A percentile compares a stretch with the other conserved stretches of the same genome.
phyloP scores from a whole-genome alignment of 2,329 filamentous ascomycete species.

The Ceratocystis lukuohia region DNA sequence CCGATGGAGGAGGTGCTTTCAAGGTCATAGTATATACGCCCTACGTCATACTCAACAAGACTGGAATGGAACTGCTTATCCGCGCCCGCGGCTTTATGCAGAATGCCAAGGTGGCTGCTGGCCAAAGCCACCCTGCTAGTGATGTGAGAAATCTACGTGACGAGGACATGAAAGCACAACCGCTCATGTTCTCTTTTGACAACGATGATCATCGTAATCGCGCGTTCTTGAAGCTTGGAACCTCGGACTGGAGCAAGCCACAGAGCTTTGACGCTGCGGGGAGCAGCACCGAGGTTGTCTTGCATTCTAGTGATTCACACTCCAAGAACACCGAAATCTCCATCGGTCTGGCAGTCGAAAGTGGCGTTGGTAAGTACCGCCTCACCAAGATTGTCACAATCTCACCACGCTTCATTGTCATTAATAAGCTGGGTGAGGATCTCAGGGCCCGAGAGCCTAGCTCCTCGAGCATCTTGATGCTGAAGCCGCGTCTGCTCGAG shows the following conservation, averaged over 20 bases:
- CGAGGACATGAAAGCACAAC: conserved; percentile 39
- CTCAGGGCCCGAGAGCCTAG: conserved; percentile 84
- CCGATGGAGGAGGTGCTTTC: conserved; percentile 88
- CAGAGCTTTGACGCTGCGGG: conserved; percentile 97
- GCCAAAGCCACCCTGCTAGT: conserved; percentile 42
- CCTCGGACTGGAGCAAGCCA: conserved; percentile 91
- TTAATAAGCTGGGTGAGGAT: conserved; percentile 83
- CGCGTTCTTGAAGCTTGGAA: conserved; percentile 71
- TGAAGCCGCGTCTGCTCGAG: conserved; percentile 65
- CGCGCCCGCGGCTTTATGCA: conserved; percentile 83
- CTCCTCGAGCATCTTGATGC: conserved; percentile 68
- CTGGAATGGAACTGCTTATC: conserved; percentile 74
- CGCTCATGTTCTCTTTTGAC: conserved; percentile 92
- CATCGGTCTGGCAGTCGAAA: conserved; percentile 73
- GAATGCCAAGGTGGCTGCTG: conserved; percentile 67
- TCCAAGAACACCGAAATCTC: conserved; percentile 64
- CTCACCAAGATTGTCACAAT: conserved; percentile 91
- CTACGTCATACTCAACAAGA: conserved; percentile 91
- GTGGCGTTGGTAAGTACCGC: conserved; percentile 95
- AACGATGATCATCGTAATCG: conserved; percentile 85
- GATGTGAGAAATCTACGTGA: background rate
- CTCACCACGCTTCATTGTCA: conserved; percentile 80
- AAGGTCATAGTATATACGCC: conserved; percentile 90
- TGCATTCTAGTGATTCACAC: conserved; percentile 43
- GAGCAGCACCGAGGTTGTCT: conserved; percentile 74